Conservation (phyloP, 1,139 yeast genomes). For the Zhuliangozyma parablackwelliae region DNA sequence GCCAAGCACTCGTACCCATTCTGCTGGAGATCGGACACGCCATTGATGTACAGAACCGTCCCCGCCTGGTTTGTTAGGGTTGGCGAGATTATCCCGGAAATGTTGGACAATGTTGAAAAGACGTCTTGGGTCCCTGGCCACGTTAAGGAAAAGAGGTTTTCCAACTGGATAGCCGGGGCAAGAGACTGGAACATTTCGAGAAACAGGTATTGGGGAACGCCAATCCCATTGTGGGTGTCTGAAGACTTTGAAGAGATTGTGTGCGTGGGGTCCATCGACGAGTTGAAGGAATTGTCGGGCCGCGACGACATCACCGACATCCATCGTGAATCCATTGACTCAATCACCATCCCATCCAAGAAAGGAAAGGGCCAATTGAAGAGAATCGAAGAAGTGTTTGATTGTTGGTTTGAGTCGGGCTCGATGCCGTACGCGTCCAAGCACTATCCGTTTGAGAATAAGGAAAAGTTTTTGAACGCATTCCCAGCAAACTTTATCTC, state of each 20-base stretch:
- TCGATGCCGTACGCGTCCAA: conserved; percentile 98
- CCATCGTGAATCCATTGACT: conserved; percentile 90
- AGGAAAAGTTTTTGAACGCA: conserved; percentile 66
- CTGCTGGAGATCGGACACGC: conserved; percentile 99
- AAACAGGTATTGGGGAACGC: conserved; percentile 99
- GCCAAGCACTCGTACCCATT: conserved; percentile 95
- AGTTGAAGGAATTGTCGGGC: conserved; percentile 81
- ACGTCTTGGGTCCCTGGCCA: conserved; percentile 93
- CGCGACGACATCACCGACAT: conserved; percentile 75
- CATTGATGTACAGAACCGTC: conserved; percentile 89
- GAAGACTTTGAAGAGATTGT: conserved; percentile 91
- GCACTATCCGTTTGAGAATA: conserved; percentile 92
- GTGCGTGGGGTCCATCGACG: conserved; percentile 87
- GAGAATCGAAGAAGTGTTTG: conserved; percentile 96
- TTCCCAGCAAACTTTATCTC: conserved; percentile 98
- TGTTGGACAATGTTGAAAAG: conserved; percentile 78
- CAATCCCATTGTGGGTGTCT: conserved; percentile 95
- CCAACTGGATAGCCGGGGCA: conserved; percentile 97
- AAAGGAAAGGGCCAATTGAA: conserved; percentile 81
- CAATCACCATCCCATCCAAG: conserved; percentile 90
- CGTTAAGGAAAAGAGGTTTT: conserved; percentile 90
- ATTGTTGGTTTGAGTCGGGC: conserved; percentile 99
- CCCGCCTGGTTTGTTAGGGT: conserved; percentile 99
- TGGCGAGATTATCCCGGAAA: conserved; percentile 78
- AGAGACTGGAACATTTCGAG: conserved; percentile 99